Evolutionary conservation across 768 basidiomycete species (phyloP).

Genomic region (Tulasnella sp.): DNA sequence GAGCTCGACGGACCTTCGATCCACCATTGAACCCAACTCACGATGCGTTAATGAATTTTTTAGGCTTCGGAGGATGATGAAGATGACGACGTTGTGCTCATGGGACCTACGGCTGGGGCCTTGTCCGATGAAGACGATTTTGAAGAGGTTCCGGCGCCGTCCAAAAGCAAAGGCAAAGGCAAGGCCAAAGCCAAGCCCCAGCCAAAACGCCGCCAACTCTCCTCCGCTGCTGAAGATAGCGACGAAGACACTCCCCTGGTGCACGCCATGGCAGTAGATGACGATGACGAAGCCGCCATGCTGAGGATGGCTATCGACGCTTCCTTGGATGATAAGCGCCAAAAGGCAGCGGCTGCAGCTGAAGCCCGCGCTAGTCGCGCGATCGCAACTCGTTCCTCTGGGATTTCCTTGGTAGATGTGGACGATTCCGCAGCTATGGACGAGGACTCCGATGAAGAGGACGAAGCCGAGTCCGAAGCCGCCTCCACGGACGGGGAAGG

Average conservation of each 20-base stretch:
- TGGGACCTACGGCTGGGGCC: neutral
- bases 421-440: constrained; percentile 34
- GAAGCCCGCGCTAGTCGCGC: constrained; percentile 6
- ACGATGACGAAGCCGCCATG: constrained; percentile 53
- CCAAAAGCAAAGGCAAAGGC: constrained; percentile 16
- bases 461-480: neutral
- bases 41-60: no score
- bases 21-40: neutral
- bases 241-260: constrained; percentile 26
- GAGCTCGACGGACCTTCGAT: neutral
- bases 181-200: neutral
- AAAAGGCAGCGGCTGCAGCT: constrained; percentile 39
- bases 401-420: neutral
- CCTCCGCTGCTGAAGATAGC: constrained; percentile 38
- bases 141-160: neutral
- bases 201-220: neutral
- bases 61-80: constrained; percentile 1
- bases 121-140: constrained; percentile 2
- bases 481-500: neutral
- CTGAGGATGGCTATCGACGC: constrained; percentile 53
- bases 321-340: constrained; percentile 45
- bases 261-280: constrained; percentile 28
- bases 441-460: constrained; percentile 14
- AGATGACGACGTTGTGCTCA: constrained; percentile 1
- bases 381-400: constrained; percentile 37